Percentiles rank a stretch among this genome's conserved stretches.
These are phyloP conservation scores for Coemansia interrupta DNA, from an alignment of 192 early-diverging fungal genomes.

Conservation along the genomic window DNA sequence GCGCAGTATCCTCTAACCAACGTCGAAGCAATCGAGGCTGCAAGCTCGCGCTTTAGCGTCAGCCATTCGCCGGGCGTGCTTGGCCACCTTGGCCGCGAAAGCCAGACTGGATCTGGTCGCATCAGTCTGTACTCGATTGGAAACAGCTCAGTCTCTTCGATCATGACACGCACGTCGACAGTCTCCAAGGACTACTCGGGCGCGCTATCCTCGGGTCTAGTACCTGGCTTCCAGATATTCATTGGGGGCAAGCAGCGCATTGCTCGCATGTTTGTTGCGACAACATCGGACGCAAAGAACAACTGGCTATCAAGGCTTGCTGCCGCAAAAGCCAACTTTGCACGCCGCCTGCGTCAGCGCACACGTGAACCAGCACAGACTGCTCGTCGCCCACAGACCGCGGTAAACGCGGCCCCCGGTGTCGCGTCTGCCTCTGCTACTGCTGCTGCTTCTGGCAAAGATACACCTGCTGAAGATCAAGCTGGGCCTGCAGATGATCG, in stretches of 20 bases:
- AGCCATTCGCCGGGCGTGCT: slow-evolving; percentile 41
- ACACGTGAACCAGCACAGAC: slow-evolving; percentile 34
- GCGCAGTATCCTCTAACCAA: slow-evolving; percentile 57
- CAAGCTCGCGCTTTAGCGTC: slow-evolving; percentile 54
- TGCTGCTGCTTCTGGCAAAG: slow-evolving; percentile 17
- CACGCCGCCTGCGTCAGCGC: slow-evolving; percentile 45
- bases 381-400: slow-evolving; percentile 14
- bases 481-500: slow-evolving; percentile 21
- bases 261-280: slow-evolving; percentile 56
- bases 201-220: slow-evolving; percentile 49
- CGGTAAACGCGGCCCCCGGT: slow-evolving; percentile 9
- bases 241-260: slow-evolving; percentile 49
- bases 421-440: slow-evolving; percentile 7
- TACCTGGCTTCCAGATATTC: slow-evolving; percentile 56
- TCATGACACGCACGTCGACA: slow-evolving; percentile 55
- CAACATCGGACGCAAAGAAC: slow-evolving; percentile 51
- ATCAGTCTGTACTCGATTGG: slow-evolving; percentile 53
- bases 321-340: slow-evolving; percentile 54
- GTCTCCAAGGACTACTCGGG: slow-evolving; percentile 57
- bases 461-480: slow-evolving; percentile 10
- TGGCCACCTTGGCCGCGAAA: slow-evolving; percentile 37
- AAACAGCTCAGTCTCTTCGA: slow-evolving; percentile 53
- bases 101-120: slow-evolving; percentile 46
- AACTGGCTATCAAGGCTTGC: slow-evolving; percentile 56
- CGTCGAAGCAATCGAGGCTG: slow-evolving; percentile 60